Percentiles rank a stretch among this genome's conserved stretches.
phyloP scores from a whole-genome alignment of 225 moss, liverwort and hornwort species.

The Lunularia cruciata region DNA sequence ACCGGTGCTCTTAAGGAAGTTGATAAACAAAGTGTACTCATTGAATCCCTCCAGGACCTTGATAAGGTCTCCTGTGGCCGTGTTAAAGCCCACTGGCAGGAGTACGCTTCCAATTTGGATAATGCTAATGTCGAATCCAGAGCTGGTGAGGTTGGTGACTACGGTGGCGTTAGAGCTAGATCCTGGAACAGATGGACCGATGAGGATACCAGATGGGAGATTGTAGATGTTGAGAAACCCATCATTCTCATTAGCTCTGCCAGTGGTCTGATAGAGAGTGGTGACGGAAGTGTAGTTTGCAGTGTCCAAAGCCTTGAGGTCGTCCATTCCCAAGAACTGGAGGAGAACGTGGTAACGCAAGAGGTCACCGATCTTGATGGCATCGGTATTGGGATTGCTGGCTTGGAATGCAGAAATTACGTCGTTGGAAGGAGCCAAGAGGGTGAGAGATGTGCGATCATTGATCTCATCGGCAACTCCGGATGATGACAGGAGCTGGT shows the following conservation, averaged over 20 bases:
- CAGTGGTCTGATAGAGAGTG: conserved; percentile 42
- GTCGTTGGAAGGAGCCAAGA: conserved; percentile 31
- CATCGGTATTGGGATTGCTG: background rate
- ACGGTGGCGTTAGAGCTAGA: conserved; percentile 25
- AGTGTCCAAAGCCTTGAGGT: conserved; percentile 15
- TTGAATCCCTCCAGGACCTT: conserved; percentile 18
- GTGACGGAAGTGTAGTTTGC: conserved; percentile 30
- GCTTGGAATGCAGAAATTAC: background rate
- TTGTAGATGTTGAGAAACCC: conserved; percentile 37
- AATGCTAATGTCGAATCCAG: conserved; percentile 23
- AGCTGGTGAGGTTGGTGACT: conserved; percentile 6
- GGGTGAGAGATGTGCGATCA: conserved; percentile 23
- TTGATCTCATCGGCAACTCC: conserved; percentile 37
- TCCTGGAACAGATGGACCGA: conserved; percentile 25
- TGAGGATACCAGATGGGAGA: background rate
- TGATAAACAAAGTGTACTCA: conserved; percentile 16
- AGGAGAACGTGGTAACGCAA: conserved; percentile 43
- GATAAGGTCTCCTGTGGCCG: conserved; percentile 21
- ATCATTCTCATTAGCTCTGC: conserved; percentile 9
- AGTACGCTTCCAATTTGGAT: conserved; percentile 25
- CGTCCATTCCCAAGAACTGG: conserved; percentile 2
- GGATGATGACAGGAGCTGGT: conserved; percentile 28
- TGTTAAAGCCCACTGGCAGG: background rate
- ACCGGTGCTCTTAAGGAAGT: conserved; percentile 31
- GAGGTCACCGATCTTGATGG: conserved; percentile 17